These are phyloP conservation scores for Phoenix dactylifera DNA, from an alignment of 176 grass and related monocot species.

Conservation along the genomic window DNA sequence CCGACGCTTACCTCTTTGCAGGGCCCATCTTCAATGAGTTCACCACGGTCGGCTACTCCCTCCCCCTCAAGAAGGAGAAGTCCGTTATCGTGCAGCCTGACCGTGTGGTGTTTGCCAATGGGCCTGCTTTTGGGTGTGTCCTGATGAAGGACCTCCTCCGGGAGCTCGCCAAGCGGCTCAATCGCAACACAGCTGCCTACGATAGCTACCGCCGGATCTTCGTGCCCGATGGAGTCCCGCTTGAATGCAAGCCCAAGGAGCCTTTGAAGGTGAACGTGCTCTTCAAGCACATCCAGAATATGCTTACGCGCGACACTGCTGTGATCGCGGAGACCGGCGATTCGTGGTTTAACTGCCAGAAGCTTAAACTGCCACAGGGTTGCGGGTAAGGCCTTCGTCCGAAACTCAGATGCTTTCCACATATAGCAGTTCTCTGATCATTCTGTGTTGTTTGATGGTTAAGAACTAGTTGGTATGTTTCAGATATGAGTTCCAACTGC, in stretches of 20 bases:
- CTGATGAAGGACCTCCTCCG: conserved; percentile 62
- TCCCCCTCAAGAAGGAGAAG: conserved; percentile 57
- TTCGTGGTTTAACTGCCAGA: conserved; percentile 96
- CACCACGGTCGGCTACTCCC: conserved; percentile 73
- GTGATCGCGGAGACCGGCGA: conserved; percentile 66
- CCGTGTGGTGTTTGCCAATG: conserved; percentile 54
- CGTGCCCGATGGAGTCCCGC: conserved; percentile 40
- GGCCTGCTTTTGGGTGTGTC: conserved; percentile 61
- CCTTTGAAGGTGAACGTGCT: conserved; percentile 61
- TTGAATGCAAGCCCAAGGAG: conserved; percentile 22
- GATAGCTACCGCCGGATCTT: conserved; percentile 68
- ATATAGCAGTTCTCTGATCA: no score
- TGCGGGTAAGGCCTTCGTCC: conserved; percentile 25
- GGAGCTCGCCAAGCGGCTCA: conserved; percentile 29
- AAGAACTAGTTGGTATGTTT: no score
- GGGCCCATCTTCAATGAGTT: conserved; percentile 87
- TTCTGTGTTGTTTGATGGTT: neutral
- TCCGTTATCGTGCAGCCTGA: conserved; percentile 63
- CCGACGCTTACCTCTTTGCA: conserved; percentile 59
- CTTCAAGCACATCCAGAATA: conserved; percentile 71
- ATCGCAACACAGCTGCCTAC: conserved; percentile 42
- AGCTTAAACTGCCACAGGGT: conserved; percentile 49
- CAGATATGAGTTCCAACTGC: conserved; percentile 90
- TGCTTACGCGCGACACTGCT: conserved; percentile 35
- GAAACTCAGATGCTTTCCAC: neutral